Percentiles rank a stretch among this genome's conserved stretches.
Evolutionary conservation across 768 basidiomycete genomes (phyloP).

Genomic region (Termitomyces sp.): DNA sequence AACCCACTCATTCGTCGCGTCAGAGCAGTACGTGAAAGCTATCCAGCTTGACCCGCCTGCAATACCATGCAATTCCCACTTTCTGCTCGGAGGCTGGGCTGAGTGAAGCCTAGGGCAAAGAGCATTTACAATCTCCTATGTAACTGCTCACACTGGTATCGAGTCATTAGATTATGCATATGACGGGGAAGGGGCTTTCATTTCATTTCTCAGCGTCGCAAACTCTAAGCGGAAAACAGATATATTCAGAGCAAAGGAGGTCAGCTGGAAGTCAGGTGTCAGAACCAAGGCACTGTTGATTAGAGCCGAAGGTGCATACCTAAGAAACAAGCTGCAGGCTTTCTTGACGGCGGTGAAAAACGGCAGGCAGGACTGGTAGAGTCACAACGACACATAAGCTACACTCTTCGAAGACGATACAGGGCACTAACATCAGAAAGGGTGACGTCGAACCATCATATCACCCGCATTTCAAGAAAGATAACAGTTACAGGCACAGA

Average conservation of each 20-base stretch:
- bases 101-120: not conserved
- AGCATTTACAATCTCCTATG: not conserved
- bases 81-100: not conserved
- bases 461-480: not conserved
- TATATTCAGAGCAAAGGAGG: not conserved
- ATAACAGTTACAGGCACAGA: constrained; percentile 12
- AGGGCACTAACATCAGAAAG: constrained; percentile 2
- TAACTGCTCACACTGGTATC: not conserved
- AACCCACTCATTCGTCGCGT: not conserved
- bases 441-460: not conserved
- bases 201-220: not conserved
- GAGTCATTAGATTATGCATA: not conserved
- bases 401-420: not conserved
- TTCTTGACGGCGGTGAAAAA: constrained; percentile 30
- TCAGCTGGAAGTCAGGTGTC: not conserved
- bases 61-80: not conserved
- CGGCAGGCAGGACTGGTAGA: constrained; percentile 4
- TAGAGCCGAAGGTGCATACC: not conserved
- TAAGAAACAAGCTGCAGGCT: constrained; percentile 32
- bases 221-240: not conserved
- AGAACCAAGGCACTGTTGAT: not conserved
- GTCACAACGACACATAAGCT: constrained; percentile 1
- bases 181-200: not conserved
- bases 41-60: not conserved
- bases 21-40: not conserved